These are phyloP conservation scores for Pseudocohnilembus persalinus DNA, from an alignment of 169 alveolate genomes.

Conservation along the genomic window DNA sequence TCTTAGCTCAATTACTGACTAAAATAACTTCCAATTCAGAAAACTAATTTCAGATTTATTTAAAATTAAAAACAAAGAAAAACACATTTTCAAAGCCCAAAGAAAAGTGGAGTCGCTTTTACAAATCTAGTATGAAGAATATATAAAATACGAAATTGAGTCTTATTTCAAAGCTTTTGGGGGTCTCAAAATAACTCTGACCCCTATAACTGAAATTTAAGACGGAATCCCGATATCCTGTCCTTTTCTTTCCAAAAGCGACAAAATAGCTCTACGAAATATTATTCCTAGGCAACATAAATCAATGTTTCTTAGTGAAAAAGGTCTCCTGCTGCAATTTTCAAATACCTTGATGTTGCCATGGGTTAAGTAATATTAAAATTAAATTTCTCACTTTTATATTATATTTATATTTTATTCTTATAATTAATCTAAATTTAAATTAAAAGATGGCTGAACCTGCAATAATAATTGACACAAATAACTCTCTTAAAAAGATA, in stretches of 20 bases:
- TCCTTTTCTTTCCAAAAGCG: neutral
- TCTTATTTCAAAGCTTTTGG: conserved; percentile 12
- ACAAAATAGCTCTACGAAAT: neutral
- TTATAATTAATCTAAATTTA: no score
- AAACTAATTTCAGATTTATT: neutral
- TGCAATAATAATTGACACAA: neutral
- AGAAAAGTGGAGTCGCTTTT: neutral
- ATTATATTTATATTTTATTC: no score
- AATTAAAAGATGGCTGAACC: neutral
- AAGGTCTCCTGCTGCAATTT: conserved; percentile 1
- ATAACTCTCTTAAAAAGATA: conserved; percentile 4
- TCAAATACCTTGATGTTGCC: conserved; percentile 4
- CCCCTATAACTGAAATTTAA: neutral
- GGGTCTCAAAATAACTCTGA: neutral
- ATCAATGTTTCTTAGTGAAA: neutral
- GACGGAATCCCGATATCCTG: neutral
- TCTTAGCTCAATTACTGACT: conserved; percentile 10
- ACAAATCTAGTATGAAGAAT: no score
- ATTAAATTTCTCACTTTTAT: neutral
- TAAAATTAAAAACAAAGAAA: neutral
- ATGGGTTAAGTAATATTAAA: conserved; percentile 9
- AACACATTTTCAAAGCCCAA: neutral
- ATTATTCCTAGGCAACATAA: neutral
- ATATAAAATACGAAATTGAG: neutral
- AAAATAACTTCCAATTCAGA: neutral